Base-by-base conservation (phyloP, 768 basidiomycete species). In the Mycena capillaripes region DNA sequence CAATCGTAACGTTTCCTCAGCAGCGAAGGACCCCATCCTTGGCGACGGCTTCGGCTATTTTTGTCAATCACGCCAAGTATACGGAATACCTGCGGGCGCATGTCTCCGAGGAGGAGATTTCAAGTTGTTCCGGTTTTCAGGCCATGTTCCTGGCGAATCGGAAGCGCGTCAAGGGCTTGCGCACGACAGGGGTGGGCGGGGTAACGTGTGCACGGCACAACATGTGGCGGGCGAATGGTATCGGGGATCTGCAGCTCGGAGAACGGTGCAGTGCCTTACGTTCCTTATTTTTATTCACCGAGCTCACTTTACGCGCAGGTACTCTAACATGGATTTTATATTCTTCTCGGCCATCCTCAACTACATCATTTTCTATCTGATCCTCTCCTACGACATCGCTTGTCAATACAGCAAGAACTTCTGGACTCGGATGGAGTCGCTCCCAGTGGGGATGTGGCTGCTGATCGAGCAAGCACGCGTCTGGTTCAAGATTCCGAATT, bases 241-340 rank as follows among this genome's bases (percentile, higher is more conserved):
- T n/a, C n/a, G n/a, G n/a, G n/a, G n/a, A n/a, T n/a, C n/a, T n/a
- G n/a, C n/a, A n/a, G n/a, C n/a, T n/a, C n/a, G n/a, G n/a, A n/a
- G n/a, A n/a, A n/a, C n/a, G n/a, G n/a, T n/a, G n/a, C n/a, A n/a
- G n/a, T n/a, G n/a, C n/a, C n/a, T n/a, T n/a, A n/a, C n/a, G n/a
- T n/a, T n/a, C n/a, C n/a, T n/a, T n/a, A n/a, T n/a, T n/a, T n/a
- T n/a, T 3, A 61, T 68, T 4, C 44, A 77, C 75, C 36, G 12
- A 36, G 6, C 12, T 36, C 7, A 36, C 36, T 36, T 12, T 7
- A 36, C 12, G 7, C 6, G 6, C 6, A 36, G 12, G 6, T 36
- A 12, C 12, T 6, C 36, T 36, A 36, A 36, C 36, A 36, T 12
- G 76, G 74, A 75, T 59, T 77, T 61, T 36, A 69, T 77, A 2